Percentiles rank a stretch among this genome's conserved stretches.
phyloP scores from a whole-genome alignment of 169 alveolate species.

The Eimeria necatrix region DNA sequence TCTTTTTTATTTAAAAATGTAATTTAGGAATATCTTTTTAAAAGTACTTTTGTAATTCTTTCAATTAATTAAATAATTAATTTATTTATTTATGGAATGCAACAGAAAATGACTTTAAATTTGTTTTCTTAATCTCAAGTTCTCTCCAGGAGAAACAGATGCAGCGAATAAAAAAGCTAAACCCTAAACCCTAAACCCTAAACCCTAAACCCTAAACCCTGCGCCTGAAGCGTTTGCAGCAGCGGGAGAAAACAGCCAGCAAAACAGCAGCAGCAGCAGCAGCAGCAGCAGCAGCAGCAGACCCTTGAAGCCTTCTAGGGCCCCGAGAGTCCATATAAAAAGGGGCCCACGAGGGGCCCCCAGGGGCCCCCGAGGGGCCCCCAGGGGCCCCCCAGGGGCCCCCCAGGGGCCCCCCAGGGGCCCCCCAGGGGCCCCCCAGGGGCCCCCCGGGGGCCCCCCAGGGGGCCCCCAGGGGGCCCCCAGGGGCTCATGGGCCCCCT shows the following conservation, averaged over 20 bases:
- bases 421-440: neutral
- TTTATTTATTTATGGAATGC: neutral
- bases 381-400: neutral
- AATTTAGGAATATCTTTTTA: neutral
- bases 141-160: neutral
- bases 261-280: neutral
- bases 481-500: too few species aligned
- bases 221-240: neutral
- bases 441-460: neutral
- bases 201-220: neutral
- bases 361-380: neutral
- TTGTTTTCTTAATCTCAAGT: too few species aligned
- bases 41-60: neutral
- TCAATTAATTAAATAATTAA: too few species aligned
- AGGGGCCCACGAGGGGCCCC: neutral
- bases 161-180: neutral
- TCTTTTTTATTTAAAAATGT: neutral
- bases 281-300: neutral
- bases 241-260: neutral
- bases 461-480: neutral
- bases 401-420: neutral
- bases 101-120: neutral
- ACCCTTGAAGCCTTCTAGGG: too few species aligned
- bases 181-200: neutral
- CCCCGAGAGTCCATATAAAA: too few species aligned